phyloP scores from a whole-genome alignment of 306 rosid genomes.

The Albizia julibrissin region DNA sequence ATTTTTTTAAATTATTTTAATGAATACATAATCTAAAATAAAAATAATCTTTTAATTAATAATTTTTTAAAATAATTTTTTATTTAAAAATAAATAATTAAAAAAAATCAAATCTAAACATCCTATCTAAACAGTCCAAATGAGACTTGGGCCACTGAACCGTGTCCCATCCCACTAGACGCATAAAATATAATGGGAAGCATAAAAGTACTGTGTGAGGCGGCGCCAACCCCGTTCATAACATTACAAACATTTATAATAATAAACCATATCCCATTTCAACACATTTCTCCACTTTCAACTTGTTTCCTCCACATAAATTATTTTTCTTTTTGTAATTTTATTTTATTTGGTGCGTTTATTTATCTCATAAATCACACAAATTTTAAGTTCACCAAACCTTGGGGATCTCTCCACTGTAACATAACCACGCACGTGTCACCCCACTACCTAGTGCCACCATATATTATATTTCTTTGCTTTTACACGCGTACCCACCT shows the following conservation, averaged over 20 bases:
- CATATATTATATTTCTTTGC: background rate
- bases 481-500: conserved; percentile 1
- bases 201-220: background rate
- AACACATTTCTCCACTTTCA: conserved; percentile 15
- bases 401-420: background rate
- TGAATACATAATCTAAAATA: no score
- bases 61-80: no score
- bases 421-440: conserved; percentile 19
- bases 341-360: background rate
- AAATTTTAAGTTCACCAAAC: background rate
- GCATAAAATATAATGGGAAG: background rate
- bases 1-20: no score
- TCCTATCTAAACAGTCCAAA: no score
- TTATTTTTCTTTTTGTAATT: background rate
- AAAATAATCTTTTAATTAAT: no score
- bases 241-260: background rate
- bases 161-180: conserved; percentile 24
- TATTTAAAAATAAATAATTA: no score
- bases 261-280: conserved; percentile 22
- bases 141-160: no score
- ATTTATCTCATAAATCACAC: background rate
- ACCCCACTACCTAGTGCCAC: conserved; percentile 39
- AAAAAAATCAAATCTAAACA: no score
- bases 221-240: background rate
- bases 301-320: background rate